A percentile compares a stretch with the other conserved stretches of the same genome.
These are phyloP conservation scores for Alternaria triticimaculans DNA, from an alignment of 2,329 filamentous ascomycete genomes.

Conservation along the genomic window DNA sequence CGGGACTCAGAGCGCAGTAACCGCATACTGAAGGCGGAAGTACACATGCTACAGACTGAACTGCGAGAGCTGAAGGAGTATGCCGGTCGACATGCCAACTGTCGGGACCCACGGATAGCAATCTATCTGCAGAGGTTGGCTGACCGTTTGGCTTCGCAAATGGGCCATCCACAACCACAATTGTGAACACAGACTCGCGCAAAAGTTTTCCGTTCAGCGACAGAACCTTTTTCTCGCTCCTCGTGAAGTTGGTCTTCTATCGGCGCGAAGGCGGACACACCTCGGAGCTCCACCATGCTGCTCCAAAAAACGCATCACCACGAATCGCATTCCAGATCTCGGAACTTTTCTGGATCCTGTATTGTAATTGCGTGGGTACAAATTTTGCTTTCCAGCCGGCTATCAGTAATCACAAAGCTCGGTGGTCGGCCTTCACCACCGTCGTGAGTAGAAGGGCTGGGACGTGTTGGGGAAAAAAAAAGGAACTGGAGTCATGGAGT, in stretches of 20 bases:
- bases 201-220: background rate
- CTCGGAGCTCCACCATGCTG: background rate
- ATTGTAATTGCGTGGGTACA: background rate
- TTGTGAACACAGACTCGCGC: background rate
- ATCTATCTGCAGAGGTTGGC: constrained; percentile 38
- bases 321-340: background rate
- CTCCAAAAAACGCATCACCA: background rate
- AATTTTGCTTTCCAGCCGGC: background rate
- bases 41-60: constrained; percentile 30
- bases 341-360: background rate
- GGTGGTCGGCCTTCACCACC: background rate
- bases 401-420: background rate
- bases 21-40: constrained; percentile 37
- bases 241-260: background rate
- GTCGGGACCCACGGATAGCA: constrained; percentile 32
- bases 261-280: background rate
- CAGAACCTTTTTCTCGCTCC: background rate
- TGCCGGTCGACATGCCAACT: constrained; percentile 32
- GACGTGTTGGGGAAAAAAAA: background rate
- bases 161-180: background rate
- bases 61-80: constrained; percentile 32
- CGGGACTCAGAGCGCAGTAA: constrained; percentile 41
- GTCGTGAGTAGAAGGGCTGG: background rate
- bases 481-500: background rate
- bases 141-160: constrained; percentile 22